phyloP scores from a whole-genome alignment of 805 yeast species.

The Teunomyces aglyptinius region DNA sequence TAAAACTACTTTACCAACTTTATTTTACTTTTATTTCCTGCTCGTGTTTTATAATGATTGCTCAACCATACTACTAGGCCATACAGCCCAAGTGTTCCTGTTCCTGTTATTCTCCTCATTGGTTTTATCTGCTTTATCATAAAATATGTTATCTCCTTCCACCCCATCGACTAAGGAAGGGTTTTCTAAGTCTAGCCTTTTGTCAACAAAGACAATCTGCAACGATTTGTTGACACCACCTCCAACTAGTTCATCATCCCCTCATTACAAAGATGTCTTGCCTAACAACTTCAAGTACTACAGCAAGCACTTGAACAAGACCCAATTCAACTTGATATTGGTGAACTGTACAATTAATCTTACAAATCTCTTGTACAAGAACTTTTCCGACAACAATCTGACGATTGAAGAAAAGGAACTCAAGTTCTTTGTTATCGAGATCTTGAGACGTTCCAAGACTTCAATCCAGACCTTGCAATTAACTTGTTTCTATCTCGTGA shows the following conservation, averaged over 20 bases:
- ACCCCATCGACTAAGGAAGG: slow-evolving; percentile 2
- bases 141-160: slow-evolving; percentile 2
- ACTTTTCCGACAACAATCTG: slow-evolving; percentile 3
- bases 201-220: background rate
- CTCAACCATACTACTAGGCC: background rate
- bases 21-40: background rate
- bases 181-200: background rate
- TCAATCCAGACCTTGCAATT: slow-evolving; percentile 63
- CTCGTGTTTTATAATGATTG: slow-evolving; percentile 1
- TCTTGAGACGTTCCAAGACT: slow-evolving; percentile 53
- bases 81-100: background rate
- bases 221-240: slow-evolving; percentile 15
- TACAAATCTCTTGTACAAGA: slow-evolving; percentile 30
- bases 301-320: slow-evolving; percentile 36
- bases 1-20: background rate
- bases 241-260: slow-evolving; percentile 15
- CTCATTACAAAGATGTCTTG: slow-evolving; percentile 9
- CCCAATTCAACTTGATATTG: slow-evolving; percentile 39
- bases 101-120: background rate
- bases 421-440: slow-evolving; percentile 37
- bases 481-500: slow-evolving; percentile 62
- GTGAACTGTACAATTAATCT: slow-evolving; percentile 36
- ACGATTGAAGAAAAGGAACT: slow-evolving; percentile 14
- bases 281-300: slow-evolving; percentile 43
- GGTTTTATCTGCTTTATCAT: slow-evolving; percentile 1